These are phyloP conservation scores for Cylindrotheca closterium DNA, from an alignment of 108 stramenopile species.

Conservation along the genomic window DNA sequence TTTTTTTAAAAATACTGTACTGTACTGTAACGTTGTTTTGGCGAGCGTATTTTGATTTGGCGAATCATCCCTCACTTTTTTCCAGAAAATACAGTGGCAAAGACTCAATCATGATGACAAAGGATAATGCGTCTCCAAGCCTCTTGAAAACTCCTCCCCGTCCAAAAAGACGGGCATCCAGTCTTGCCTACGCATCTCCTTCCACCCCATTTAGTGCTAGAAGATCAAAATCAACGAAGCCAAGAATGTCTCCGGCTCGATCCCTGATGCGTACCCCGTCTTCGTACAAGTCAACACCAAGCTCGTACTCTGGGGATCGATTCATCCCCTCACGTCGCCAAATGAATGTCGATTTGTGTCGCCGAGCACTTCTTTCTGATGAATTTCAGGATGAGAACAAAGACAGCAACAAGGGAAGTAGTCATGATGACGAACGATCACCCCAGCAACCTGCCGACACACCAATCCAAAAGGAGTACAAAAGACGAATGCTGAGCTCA, in stretches of 20 bases:
- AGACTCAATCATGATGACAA: background rate
- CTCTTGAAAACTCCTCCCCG: constrained; percentile 31
- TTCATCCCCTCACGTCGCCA: constrained; percentile 85
- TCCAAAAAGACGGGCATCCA: constrained; percentile 10
- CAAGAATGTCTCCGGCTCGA: constrained; percentile 23
- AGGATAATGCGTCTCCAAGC: background rate
- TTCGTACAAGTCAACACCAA: constrained; percentile 2
- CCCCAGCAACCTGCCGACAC: constrained; percentile 40
- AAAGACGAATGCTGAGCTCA: constrained; percentile 78
- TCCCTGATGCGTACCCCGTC: constrained; percentile 14
- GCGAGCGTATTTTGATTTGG: no score
- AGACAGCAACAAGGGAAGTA: background rate
- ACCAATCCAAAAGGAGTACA: constrained; percentile 81
- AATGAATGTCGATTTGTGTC: constrained; percentile 78
- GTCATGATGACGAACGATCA: constrained; percentile 13
- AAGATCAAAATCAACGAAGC: constrained; percentile 4
- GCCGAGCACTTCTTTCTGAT: constrained; percentile 55
- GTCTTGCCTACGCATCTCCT: constrained; percentile 14
- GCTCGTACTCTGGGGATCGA: constrained; percentile 47
- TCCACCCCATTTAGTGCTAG: constrained; percentile 18
- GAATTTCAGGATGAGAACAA: constrained; percentile 25
- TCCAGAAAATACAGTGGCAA: no score
- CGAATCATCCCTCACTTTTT: no score
- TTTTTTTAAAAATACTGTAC: no score
- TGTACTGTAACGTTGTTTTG: no score